A percentile compares a stretch with the other conserved stretches of the same genome.
Conservation (phyloP, 768 basidiomycete species). For the Calocera viscosa region DNA sequence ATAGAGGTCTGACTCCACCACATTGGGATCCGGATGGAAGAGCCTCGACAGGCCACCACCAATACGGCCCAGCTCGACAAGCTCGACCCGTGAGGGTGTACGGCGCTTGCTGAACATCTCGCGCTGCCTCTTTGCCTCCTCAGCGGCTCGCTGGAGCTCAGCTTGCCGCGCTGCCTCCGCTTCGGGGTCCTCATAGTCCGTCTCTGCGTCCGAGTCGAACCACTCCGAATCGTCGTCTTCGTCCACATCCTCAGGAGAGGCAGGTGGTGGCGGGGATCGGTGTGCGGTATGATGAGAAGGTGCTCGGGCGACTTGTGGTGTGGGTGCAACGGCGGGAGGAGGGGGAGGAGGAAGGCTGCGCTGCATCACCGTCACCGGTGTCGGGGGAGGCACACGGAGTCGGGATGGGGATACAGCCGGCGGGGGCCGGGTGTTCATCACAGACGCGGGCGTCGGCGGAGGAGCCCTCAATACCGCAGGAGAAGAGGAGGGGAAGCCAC, state of each 20-base stretch:
- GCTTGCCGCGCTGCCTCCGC: background rate
- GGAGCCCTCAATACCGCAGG: background rate
- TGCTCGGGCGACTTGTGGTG: background rate
- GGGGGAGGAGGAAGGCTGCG: background rate
- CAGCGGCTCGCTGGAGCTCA: constrained; percentile 32
- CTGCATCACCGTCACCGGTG: background rate
- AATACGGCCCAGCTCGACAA: constrained; percentile 41
- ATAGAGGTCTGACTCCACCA: constrained; percentile 52
- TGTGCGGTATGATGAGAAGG: background rate
- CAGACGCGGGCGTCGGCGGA: background rate
- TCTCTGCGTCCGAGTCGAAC: constrained; percentile 1
- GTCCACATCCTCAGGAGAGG: background rate
- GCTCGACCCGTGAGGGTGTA: constrained; percentile 16
- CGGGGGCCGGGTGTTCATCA: background rate
- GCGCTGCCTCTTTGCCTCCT: constrained; percentile 50
- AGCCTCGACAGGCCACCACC: constrained; percentile 50
- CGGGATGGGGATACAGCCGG: background rate
- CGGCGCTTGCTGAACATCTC: constrained; percentile 39
- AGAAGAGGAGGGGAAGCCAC: background rate
- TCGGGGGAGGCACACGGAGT: background rate
- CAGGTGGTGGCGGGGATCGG: background rate
- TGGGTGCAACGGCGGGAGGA: background rate
- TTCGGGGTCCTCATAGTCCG: background rate
- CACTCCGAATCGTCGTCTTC: constrained; percentile 2
- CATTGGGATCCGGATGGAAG: constrained; percentile 55